Conservation (phyloP, 225 moss, liverwort and hornwort genomes). For the Marchantia paleacea region DNA sequence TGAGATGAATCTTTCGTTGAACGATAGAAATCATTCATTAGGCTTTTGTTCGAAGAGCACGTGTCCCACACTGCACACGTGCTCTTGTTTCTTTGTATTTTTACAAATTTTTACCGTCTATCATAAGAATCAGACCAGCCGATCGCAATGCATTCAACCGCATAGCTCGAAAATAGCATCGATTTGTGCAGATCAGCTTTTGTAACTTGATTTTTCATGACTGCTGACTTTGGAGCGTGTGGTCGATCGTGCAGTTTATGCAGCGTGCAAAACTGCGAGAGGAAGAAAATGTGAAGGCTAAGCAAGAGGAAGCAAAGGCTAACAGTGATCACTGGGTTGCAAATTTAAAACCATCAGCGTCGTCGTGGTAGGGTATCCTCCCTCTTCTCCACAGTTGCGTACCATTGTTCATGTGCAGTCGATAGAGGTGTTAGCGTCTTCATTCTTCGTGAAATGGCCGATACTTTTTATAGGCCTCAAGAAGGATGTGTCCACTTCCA, state of each 20-base stretch:
- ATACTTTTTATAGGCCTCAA: background rate
- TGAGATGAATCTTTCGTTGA: background rate
- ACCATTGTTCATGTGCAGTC: background rate
- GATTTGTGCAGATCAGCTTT: background rate
- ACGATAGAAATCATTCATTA: background rate
- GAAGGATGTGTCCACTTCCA: background rate
- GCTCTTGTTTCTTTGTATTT: background rate
- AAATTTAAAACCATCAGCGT: background rate
- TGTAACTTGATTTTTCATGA: background rate
- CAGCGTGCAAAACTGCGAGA: constrained; percentile 26
- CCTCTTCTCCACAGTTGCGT: background rate
- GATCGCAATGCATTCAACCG: no score
- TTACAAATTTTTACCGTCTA: background rate
- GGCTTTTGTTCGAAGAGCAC: background rate
- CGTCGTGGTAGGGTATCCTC: constrained; percentile 2
- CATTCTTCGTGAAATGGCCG: background rate
- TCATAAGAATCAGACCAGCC: background rate
- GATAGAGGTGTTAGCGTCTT: background rate
- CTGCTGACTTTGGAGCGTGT: background rate
- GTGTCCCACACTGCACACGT: no score
- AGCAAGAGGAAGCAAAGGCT: constrained; percentile 6
- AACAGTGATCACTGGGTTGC: constrained; percentile 22
- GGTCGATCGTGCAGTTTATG: constrained; percentile 21
- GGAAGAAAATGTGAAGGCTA: constrained; percentile 19
- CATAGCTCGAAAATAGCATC: no score